Conservation (phyloP, 1,284 basidiomycete species). For the Anthracocystis panici-leucophaei region DNA sequence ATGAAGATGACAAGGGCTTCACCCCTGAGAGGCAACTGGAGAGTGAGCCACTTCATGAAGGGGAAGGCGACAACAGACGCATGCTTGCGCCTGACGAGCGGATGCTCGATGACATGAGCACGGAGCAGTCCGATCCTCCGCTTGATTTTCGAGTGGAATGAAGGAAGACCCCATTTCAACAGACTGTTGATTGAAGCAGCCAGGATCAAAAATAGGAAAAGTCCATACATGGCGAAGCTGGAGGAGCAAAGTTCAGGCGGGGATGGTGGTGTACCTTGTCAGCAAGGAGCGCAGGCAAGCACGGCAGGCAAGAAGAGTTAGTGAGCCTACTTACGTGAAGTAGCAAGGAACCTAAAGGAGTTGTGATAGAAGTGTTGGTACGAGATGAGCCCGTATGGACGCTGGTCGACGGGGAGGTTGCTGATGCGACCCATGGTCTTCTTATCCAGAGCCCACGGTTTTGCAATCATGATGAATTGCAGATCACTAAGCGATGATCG, state of each 20-base stretch:
- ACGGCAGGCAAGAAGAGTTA: background rate
- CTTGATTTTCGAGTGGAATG: slow-evolving; percentile 5
- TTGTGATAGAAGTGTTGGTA: slow-evolving; percentile 34
- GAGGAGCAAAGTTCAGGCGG: background rate
- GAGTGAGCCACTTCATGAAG: slow-evolving; percentile 28
- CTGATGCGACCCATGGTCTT: slow-evolving; percentile 17
- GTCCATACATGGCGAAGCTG: slow-evolving; percentile 34
- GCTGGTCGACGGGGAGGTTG: slow-evolving; percentile 20
- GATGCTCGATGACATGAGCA: slow-evolving; percentile 34
- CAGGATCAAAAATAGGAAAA: slow-evolving; percentile 29
- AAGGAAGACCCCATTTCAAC: slow-evolving; percentile 15
- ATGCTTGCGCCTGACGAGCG: slow-evolving; percentile 24
- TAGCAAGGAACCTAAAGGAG: slow-evolving; percentile 32
- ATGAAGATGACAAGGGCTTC: slow-evolving; percentile 39
- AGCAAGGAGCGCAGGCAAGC: background rate
- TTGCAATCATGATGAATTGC: slow-evolving; percentile 20
- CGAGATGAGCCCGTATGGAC: slow-evolving; percentile 2
- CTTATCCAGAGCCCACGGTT: slow-evolving; percentile 26
- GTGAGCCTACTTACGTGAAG: slow-evolving; percentile 16
- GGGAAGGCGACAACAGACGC: slow-evolving; percentile 28
- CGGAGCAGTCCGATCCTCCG: slow-evolving; percentile 14
- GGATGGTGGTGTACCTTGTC: background rate
- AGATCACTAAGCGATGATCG: background rate
- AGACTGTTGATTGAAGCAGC: slow-evolving; percentile 11
- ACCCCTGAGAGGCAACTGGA: slow-evolving; percentile 50